Evolutionary conservation across 176 grass and related monocot species (phyloP), one percentile per base, ranked within the genome.

Genomic region (Phoenix dactylifera): DNA sequence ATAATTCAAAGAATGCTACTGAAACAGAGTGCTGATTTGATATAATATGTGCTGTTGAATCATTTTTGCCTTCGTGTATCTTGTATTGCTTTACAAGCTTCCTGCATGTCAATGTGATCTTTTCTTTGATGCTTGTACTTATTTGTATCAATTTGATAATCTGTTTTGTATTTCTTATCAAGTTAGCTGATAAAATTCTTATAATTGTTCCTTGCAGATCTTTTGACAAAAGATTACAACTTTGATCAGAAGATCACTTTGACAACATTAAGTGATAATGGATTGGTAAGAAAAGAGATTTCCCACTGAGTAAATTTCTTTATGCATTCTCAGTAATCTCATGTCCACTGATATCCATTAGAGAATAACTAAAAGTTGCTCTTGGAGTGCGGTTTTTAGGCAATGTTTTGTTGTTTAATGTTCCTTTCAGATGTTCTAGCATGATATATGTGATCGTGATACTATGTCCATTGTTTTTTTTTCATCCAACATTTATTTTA

Each of bases 221-320:
- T 95, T 51, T 72, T 95, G 58, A 76, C 79, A 69, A 89, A 86
- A 77, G 85, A 89, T 76, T 95, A 89, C 79, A 89, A 75, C 67
- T 95, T 95, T 73, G 76, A 95, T 58, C 78, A 95, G 16, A 95
- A 89, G 62, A 78, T 95, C 57, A 83, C 80, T 39, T 66, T 89
- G 51, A 80, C 70, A 1, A 77, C 74, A 17, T 68, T 72, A 39
- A 78, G 55, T 63, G 15, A 30, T 71, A 67, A 82, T 73, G 89
- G 79, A 66, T 26, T 95, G 76, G 89, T 95, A 72, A 71, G 72
- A 62, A 58, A 29, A 22, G 0, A 5, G 22, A 17, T n/a, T 74
- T 74, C 0, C 18, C 18, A 20, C 6, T 60, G 5, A 7, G 35
- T 66, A 22, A 55, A 25, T 20, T 48, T 16, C 18, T 70, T 22